Evolutionary conservation across 192 early-diverging fungal species (phyloP), one percentile per base, ranked within the genome.

Genomic region (Backusella liffmaniae): DNA sequence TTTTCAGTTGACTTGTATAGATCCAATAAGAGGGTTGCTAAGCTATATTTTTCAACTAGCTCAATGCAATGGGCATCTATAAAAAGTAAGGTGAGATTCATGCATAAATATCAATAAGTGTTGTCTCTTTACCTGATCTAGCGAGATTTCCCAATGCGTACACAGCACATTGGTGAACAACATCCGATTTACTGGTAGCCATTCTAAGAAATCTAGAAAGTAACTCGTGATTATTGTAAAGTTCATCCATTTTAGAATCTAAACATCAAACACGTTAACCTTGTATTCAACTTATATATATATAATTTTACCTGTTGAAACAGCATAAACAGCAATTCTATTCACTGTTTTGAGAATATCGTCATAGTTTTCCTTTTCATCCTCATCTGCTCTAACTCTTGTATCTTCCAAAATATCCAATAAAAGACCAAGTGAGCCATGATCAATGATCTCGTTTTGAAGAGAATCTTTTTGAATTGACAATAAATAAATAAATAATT

Each of bases 81-180:
- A 13, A 59, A 67, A 71, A n/a, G 9, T 7, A 29, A 18, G 15
- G 65, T 41, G 41, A 29, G 62, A 23, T 39, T 56, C 21, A 56
- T 56, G 18, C 18, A 9, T 23, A 21, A 9, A 23, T 56, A 23
- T 10, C 18, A 13, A 2, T 21, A 18, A 46, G 29, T 53, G 32
- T 21, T 67, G 18, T 72, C 21, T 44, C 36, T 34, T 34, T 77
- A 86, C 86, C 88, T 70, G 86, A 89, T 72, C 92, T 83, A 42
- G 92, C 92, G 62, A 94, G 78, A 69, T 94, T 94, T 46, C 91
- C 92, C 59, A 94, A 70, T 18, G 86, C 89, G 71, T 92, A 85
- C 1, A 87, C 88, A 1, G 91, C 90, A 44, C 83, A 34, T 56
- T 77, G 46, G 26, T 72, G 44, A 42, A 83, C 79, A 4, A 80